Evolutionary conservation across 2,329 filamentous ascomycete species (phyloP).

Genomic region (Hypoxylon sp.): DNA sequence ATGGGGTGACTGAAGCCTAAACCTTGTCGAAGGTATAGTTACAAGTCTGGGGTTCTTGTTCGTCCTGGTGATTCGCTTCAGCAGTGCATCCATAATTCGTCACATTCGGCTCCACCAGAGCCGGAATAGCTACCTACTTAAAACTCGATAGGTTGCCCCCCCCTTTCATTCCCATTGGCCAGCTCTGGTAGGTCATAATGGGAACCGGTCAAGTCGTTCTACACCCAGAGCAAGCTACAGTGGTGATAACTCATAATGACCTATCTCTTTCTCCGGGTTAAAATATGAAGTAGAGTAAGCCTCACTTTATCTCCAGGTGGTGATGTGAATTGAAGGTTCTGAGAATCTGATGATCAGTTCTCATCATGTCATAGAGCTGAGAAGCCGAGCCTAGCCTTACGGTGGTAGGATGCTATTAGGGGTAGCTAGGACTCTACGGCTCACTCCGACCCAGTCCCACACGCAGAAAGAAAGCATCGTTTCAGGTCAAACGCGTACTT

Average conservation of each 20-base stretch:
- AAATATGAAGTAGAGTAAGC: slow-evolving; percentile 4
- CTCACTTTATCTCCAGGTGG: slow-evolving; percentile 6
- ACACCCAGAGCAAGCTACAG: slow-evolving; percentile 2
- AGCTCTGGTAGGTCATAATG: slow-evolving; percentile 8
- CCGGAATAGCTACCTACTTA: slow-evolving; percentile 10
- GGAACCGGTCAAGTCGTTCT: neutral
- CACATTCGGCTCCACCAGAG: slow-evolving; percentile 26
- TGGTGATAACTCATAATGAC: neutral
- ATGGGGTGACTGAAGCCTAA: slow-evolving; percentile 7
- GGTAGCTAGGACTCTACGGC: slow-evolving; percentile 3
- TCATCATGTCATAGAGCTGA: slow-evolving; percentile 4
- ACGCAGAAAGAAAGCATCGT: slow-evolving; percentile 26
- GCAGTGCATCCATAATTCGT: slow-evolving; percentile 15
- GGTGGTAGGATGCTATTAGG: slow-evolving; percentile 4
- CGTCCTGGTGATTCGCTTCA: slow-evolving; percentile 21
- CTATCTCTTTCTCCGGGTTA: slow-evolving; percentile 3
- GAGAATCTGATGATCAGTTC: slow-evolving; percentile 10
- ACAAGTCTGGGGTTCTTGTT: slow-evolving; percentile 22
- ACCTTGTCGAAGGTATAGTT: slow-evolving; percentile 16
- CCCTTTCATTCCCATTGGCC: slow-evolving; percentile 4
- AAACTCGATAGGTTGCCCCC: slow-evolving; percentile 9
- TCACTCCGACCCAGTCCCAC: slow-evolving; percentile 21
- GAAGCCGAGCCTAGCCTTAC: slow-evolving; percentile 16
- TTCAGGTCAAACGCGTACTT: slow-evolving; percentile 4
- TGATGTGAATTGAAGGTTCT: slow-evolving; percentile 6